Percentiles rank a stretch among this genome's conserved stretches.
Conservation (phyloP, 2,329 filamentous ascomycete species). For the Cercospora sp. region DNA sequence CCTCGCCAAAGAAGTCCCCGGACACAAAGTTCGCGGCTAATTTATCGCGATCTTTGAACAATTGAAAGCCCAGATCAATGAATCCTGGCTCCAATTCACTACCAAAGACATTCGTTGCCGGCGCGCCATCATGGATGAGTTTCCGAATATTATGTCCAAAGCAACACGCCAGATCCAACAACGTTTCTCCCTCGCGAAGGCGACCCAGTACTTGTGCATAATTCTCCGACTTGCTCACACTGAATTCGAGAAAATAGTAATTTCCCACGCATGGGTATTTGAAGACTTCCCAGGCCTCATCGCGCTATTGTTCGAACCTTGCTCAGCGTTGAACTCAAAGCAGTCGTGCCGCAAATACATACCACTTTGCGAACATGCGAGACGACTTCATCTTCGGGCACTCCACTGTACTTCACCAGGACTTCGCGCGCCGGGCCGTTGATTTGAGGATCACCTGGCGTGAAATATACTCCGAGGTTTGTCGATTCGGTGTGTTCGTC, state of each 20-base stretch:
- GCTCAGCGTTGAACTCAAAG: neutral
- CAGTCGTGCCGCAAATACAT: too few relatives aligned
- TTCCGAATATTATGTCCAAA: constrained; percentile 37
- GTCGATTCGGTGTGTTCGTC: neutral
- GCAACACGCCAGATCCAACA: constrained; percentile 46
- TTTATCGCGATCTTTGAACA: constrained; percentile 41
- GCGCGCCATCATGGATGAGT: constrained; percentile 42
- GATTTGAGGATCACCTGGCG: neutral
- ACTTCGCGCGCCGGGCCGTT: constrained; percentile 7
- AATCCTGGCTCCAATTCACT: constrained; percentile 39
- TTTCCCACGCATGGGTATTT: constrained; percentile 30
- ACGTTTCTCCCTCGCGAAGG: constrained; percentile 36
- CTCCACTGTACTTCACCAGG: constrained; percentile 13
- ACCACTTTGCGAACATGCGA: neutral
- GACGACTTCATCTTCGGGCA: constrained; percentile 1
- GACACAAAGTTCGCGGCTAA: constrained; percentile 37
- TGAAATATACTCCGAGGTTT: constrained; percentile 6
- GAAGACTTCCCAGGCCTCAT: constrained; percentile 24
- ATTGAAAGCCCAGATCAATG: constrained; percentile 42
- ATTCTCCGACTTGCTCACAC: constrained; percentile 25
- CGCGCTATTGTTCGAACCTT: constrained; percentile 4
- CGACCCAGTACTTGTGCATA: constrained; percentile 35
- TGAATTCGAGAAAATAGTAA: constrained; percentile 28
- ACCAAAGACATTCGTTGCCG: constrained; percentile 37
- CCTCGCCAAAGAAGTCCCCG: constrained; percentile 2